phyloP scores from a whole-genome alignment of 2,329 filamentous ascomycete species.

The Pyricularia grisea region DNA sequence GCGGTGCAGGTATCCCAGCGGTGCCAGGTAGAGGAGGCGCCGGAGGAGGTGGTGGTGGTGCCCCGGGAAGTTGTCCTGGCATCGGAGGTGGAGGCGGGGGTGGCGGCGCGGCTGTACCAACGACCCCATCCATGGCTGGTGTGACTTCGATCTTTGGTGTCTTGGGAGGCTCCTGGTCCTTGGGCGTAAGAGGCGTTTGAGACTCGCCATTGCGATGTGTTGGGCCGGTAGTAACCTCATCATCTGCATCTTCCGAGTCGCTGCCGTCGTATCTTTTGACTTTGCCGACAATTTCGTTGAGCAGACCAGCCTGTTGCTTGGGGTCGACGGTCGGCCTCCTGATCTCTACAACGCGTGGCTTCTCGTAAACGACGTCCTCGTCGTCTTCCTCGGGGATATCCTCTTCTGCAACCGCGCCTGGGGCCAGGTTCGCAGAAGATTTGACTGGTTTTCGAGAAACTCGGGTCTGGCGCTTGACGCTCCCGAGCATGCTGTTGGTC shows the following conservation, averaged over 20 bases:
- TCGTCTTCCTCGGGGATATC: constrained; percentile 44
- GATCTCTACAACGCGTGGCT: constrained; percentile 70
- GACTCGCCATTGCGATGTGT: constrained; percentile 68
- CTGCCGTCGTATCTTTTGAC: constrained; percentile 65
- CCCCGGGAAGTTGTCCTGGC: constrained; percentile 32
- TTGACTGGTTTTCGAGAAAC: constrained; percentile 46
- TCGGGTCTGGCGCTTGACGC: constrained; percentile 52
- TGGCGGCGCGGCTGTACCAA: constrained; percentile 22
- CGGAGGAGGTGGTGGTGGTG: constrained; percentile 40
- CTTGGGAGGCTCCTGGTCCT: constrained; percentile 47
- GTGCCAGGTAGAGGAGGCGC: constrained; percentile 36
- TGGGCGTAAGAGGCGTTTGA: constrained; percentile 57
- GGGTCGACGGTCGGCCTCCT: constrained; percentile 57
- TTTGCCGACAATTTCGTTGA: constrained; percentile 64
- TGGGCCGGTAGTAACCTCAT: constrained; percentile 63
- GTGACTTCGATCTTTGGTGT: constrained; percentile 53
- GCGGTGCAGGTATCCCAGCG: constrained; percentile 18
- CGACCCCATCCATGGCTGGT: constrained; percentile 11
- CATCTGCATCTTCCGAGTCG: constrained; percentile 60
- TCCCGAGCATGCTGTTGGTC: constrained; percentile 65
- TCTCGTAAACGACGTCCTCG: constrained; percentile 63
- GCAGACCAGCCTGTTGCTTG: constrained; percentile 58
- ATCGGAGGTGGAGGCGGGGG: constrained; percentile 40
- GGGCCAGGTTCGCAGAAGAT: constrained; percentile 17
- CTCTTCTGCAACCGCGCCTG: constrained; percentile 27